Conservation (phyloP, 2,329 filamentous ascomycete genomes). For the Venturia asperata region DNA sequence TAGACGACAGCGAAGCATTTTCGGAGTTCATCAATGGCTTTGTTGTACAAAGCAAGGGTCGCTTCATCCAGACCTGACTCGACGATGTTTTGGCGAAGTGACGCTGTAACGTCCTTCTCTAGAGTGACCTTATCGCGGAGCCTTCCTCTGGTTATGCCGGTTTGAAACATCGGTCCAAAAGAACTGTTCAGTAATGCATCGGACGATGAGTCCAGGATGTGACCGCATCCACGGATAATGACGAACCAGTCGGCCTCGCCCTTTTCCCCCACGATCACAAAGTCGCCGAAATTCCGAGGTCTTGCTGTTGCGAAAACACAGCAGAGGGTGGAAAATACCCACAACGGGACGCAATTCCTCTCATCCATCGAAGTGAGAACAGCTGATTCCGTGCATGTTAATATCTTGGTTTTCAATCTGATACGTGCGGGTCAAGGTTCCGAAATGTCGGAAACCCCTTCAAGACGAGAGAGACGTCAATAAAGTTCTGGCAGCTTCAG, state of each 20-base stretch:
- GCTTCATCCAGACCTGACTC: not conserved
- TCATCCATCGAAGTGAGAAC: not conserved
- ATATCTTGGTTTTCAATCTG: not conserved
- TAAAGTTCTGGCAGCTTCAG: not conserved
- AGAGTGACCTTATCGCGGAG: not conserved
- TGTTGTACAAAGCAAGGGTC: not conserved
- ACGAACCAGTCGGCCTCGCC: conserved; percentile 6
- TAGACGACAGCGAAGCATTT: conserved; percentile 4
- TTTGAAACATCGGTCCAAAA: not conserved
- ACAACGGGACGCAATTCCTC: not conserved
- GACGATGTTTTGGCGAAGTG: not conserved
- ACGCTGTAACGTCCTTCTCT: not conserved
- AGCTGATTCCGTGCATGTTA: not conserved
- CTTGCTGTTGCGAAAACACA: not conserved
- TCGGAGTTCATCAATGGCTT: conserved; percentile 1
- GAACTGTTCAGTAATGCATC: not conserved
- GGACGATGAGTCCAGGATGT: not conserved
- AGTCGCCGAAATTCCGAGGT: conserved; percentile 5
- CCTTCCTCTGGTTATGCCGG: not conserved
- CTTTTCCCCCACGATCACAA: conserved; percentile 1
- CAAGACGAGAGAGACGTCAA: not conserved
- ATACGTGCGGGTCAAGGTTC: not conserved
- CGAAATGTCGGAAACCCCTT: not conserved
- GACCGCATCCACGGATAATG: not conserved
- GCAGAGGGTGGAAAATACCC: not conserved